Evolutionary conservation across 257 asterid species (phyloP).

Genomic region (Solanum virginianum): DNA sequence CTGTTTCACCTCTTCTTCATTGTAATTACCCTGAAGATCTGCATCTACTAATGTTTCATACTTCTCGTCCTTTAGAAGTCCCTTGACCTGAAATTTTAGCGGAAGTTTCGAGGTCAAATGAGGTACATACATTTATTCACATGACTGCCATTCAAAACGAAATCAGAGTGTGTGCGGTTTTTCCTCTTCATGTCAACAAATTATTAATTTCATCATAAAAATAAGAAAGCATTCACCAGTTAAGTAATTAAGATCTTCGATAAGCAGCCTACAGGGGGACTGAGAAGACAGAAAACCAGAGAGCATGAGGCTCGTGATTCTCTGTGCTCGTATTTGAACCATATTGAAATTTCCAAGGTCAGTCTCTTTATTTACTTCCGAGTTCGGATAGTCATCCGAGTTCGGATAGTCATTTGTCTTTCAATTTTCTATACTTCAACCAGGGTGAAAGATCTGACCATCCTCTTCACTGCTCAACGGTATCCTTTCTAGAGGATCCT

Average conservation of each 20-base stretch:
- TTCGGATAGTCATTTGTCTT: neutral
- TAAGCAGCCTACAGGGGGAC: neutral
- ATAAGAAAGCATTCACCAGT: neutral
- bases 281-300: neutral
- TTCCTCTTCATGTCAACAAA: neutral
- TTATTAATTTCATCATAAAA: neutral
- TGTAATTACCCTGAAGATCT: conserved; percentile 57
- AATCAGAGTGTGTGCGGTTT: neutral
- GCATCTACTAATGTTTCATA: conserved; percentile 64
- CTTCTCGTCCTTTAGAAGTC: conserved; percentile 69
- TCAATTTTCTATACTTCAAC: neutral
- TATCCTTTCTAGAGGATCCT: neutral
- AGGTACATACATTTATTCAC: neutral
- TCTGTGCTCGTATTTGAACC: neutral
- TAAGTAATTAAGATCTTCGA: neutral
- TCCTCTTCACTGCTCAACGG: neutral
- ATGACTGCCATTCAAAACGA: neutral
- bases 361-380: neutral
- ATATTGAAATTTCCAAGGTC: neutral
- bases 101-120: neutral
- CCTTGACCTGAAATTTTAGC: conserved; percentile 49
- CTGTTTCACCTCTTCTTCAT: conserved; percentile 73
- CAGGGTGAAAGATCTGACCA: neutral
- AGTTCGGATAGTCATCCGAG: neutral
- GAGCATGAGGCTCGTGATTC: neutral